A percentile compares a stretch with the other conserved stretches of the same genome.
phyloP scores from a whole-genome alignment of 441 rosid genomes.

The Erodium texanum region DNA sequence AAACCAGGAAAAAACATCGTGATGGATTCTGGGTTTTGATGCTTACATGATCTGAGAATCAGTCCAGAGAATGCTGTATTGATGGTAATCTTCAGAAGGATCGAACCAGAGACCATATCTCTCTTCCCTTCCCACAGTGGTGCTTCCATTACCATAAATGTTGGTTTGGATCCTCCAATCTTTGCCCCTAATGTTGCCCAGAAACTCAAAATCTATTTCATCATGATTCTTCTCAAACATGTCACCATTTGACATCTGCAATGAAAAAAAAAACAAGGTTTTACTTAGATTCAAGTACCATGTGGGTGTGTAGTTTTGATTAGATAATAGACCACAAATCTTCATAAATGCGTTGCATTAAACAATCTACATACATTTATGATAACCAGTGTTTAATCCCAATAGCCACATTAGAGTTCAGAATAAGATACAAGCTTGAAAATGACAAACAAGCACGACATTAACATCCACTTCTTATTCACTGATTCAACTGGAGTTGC shows the following conservation, averaged over 20 bases:
- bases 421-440: background rate
- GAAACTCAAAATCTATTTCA: slow-evolving; percentile 93
- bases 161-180: slow-evolving; percentile 99
- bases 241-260: slow-evolving; percentile 95
- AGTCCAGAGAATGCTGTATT: slow-evolving; percentile 90
- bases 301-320: background rate
- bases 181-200: slow-evolving; percentile 95
- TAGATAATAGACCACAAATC: background rate
- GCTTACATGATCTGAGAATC: slow-evolving; percentile 76
- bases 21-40: background rate
- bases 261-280: background rate
- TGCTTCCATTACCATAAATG: slow-evolving; percentile 92
- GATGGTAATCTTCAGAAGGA: slow-evolving; percentile 87
- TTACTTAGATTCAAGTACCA: background rate
- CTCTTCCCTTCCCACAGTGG: slow-evolving; percentile 83
- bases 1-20: slow-evolving; percentile 3
- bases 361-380: background rate
- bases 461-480: background rate
- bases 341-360: background rate
- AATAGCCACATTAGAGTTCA: background rate
- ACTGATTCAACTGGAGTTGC: background rate
- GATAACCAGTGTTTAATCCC: no score
- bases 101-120: slow-evolving; percentile 94
- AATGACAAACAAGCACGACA: background rate
- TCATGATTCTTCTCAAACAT: slow-evolving; percentile 85